Percentiles rank a stretch among this genome's conserved stretches.
Conservation (phyloP, 1,284 basidiomycete species). For the Cutaneotrichosporon spelunceum region DNA sequence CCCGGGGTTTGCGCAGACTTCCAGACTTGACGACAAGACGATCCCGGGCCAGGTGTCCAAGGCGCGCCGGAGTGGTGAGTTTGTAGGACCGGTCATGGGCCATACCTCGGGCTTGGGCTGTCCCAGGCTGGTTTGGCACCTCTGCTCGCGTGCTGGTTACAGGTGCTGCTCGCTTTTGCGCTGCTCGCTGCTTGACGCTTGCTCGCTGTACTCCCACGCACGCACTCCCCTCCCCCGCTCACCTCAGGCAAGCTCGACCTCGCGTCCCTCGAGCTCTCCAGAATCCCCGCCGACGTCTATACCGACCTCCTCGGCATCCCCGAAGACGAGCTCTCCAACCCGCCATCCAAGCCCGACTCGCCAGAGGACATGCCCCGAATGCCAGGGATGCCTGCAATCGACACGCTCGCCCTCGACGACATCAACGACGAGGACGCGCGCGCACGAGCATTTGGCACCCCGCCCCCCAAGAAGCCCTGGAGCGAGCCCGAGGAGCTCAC, state of each 20-base stretch:
- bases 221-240: not conserved
- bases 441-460: constrained; percentile 25
- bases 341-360: constrained; percentile 18
- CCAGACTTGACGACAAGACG: constrained; percentile 35
- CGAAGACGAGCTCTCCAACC: constrained; percentile 31
- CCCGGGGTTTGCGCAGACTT: not conserved
- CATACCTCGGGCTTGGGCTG: too few species aligned
- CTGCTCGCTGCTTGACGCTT: not conserved
- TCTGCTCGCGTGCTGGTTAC: too few species aligned
- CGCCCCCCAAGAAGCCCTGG: constrained; percentile 29
- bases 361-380: not conserved
- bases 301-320: constrained; percentile 42
- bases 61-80: constrained; percentile 40
- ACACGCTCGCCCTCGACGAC: constrained; percentile 9
- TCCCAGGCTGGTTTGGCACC: too few species aligned
- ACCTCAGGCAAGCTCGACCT: constrained; percentile 46
- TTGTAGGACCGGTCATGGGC: too few species aligned
- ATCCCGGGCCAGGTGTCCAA: constrained; percentile 34
- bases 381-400: constrained; percentile 13
- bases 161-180: not conserved
- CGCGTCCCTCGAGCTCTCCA: constrained; percentile 31
- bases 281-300: constrained; percentile 43
- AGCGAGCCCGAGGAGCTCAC: constrained; percentile 47
- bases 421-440: constrained; percentile 18
- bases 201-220: not conserved